Evolutionary conservation across 2,329 filamentous ascomycete genomes (phyloP), one percentile per base, ranked within the genome.

Genomic region (Aspergillus sp.): DNA sequence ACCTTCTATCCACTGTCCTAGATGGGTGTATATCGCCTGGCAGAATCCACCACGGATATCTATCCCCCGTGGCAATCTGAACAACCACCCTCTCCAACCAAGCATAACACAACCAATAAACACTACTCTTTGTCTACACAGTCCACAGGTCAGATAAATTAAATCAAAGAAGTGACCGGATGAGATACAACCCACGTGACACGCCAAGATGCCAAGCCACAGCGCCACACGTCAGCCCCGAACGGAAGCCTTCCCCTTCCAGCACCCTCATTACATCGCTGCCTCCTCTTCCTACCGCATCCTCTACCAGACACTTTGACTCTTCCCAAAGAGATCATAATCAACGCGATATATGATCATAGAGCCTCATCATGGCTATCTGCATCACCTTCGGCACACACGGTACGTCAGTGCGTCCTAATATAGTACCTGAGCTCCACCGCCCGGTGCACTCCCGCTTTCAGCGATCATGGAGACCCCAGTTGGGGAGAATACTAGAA

Each of bases 381-480:
- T 75, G 72, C 60, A 74, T 75, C 56, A 75, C 72, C 5, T 75
- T 74, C 50, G 72, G 72, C 54, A 72, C 68, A 13, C 67, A 75
- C 49, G 71, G 72, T 75, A 64, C 57, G 68, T 58, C 7, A 40
- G 23, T 19, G 23, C 16, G 13, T 16, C 17, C 23, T n/a, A 11
- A 2, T 5, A 14, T 54, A 19, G 36, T 17, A 13, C 20, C 7
- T 29, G 21, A 38, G 21, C 29, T 40, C 41, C 19, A 16, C 42
- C 21, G n/a, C 42, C 4, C 40, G 14, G 16, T 21, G 19, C 40
- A 21, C 29, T 29, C 42, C 23, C 17, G 34, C 16, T 38, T 3
- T 38, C 34, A 11, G 14, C 11, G 16, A n/a, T 38, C 34, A n/a
- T 7, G 34, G 14, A 38, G 16, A 38, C 16, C 14, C 14, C 6